Evolutionary conservation across 2,329 filamentous ascomycete genomes (phyloP), one percentile per base, ranked within the genome.

Genomic region (Aspergillus pseudoviridinutans): DNA sequence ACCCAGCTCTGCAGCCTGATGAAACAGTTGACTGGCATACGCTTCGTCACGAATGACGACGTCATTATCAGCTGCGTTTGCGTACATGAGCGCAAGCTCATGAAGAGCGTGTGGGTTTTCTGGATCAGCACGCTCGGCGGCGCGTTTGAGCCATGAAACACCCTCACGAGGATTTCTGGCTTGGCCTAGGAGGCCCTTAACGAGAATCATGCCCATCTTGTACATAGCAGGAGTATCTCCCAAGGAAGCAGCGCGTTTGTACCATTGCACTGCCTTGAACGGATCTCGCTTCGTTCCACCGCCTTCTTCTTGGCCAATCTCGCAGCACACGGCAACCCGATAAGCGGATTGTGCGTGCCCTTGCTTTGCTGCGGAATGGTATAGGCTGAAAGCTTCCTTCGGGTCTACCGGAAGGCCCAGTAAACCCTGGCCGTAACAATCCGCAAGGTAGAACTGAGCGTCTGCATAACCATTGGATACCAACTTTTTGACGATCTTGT

Each of bases 181-280:
- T 71, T 97, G 92, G 3, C 92, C 92, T n/a, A 99, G 83, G 28
- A 97, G 81, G 10, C 93, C 94, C 74, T 97, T 97, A 55, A 97
- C 84, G 60, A 91, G 79, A 64, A 99, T 96, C 88, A 97, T 96
- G 58, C 94, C 94, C 76, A 97, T 87, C 76, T 99, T 99, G 79
- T 97, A 99, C 91, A 97, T 96, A 29, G 92, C 94, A 0, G 93
- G 90, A 1, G 89, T 88, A 69, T 99, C 93, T 3, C 94, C 93
- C 2, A 97, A 81, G 12, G 89, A 88, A 10, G 94, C 93, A 6
- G 94, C 92, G 47, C 92, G 89, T 72, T 93, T 92, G 75, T 99
- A 99, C 94, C 94, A 99, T 73, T 97, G 93, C 22, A 97, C 92
- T 1, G 94, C 93, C 76, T 97, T 97, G 63, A 93, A 77, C 0